phyloP scores from a whole-genome alignment of 306 rosid species.

The Prunus mongolica region DNA sequence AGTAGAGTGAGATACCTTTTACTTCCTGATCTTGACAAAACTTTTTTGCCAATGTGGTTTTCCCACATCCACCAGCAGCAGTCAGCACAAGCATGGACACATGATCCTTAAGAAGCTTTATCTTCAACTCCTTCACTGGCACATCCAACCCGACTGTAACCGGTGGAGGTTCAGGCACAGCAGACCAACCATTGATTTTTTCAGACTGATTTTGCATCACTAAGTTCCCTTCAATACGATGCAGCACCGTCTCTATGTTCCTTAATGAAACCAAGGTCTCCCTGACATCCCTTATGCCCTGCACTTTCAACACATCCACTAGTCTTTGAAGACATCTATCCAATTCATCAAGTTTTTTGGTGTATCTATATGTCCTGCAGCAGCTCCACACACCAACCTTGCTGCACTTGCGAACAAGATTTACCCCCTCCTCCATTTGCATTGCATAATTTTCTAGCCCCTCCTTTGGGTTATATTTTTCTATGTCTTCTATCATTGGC shows the following conservation, averaged over 20 bases:
- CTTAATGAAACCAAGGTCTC: background rate
- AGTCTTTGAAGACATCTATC: background rate
- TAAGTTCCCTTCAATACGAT: background rate
- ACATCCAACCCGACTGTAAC: constrained; percentile 50
- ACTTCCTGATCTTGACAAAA: constrained; percentile 48
- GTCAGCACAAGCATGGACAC: constrained; percentile 35
- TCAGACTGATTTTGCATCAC: background rate
- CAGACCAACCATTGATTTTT: constrained; percentile 9
- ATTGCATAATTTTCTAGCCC: background rate
- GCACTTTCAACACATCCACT: background rate
- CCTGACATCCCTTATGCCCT: background rate
- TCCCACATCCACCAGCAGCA: constrained; percentile 52
- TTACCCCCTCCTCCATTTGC: background rate
- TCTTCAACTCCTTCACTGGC: constrained; percentile 46
- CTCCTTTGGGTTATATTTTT: background rate
- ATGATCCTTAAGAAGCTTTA: constrained; percentile 23
- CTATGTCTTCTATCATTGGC: background rate
- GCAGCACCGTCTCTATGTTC: background rate
- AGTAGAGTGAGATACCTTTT: constrained; percentile 26
- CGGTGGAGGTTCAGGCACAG: constrained; percentile 31
- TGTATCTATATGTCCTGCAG: background rate
- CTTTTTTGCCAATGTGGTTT: constrained; percentile 42
- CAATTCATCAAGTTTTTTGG: background rate
- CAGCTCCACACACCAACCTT: background rate
- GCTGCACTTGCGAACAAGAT: background rate